A percentile compares a stretch with the other conserved stretches of the same genome.
phyloP scores from a whole-genome alignment of 768 basidiomycete species.

The Hebeloma cylindrosporum region DNA sequence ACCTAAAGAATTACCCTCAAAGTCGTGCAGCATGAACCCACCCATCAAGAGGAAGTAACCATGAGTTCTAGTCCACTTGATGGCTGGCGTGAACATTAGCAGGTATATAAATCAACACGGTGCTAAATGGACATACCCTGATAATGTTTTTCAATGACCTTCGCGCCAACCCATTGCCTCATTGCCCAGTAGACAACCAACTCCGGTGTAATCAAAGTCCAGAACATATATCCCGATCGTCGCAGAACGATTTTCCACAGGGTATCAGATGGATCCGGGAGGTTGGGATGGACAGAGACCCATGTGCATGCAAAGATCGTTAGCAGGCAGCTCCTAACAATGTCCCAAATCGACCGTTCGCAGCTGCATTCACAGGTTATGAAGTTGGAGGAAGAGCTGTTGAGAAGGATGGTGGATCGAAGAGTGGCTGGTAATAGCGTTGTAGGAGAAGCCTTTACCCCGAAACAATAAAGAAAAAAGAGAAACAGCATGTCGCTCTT shows the following conservation, averaged over 20 bases:
- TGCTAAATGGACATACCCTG: no score
- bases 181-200: conserved; percentile 7
- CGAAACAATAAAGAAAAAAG: no score
- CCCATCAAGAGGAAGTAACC: conserved; percentile 13
- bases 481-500: no score
- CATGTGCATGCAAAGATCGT: conserved; percentile 10
- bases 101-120: background rate
- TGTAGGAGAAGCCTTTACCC: no score
- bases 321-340: conserved; percentile 2
- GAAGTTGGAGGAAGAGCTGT: no score
- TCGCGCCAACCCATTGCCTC: conserved; percentile 5
- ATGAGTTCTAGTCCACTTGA: conserved; percentile 6
- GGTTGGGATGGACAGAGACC: conserved; percentile 8
- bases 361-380: no score
- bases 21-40: conserved; percentile 7
- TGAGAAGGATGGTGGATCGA: no score
- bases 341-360: conserved; percentile 8
- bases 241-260: background rate
- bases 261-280: background rate
- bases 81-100: background rate
- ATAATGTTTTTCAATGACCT: background rate
- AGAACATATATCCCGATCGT: conserved; percentile 3
- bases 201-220: conserved; percentile 6
- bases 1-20: background rate
- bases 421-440: no score